Base-by-base conservation (phyloP, 495 filamentous ascomycete genomes). In the Penicillium tannophilum region DNA sequence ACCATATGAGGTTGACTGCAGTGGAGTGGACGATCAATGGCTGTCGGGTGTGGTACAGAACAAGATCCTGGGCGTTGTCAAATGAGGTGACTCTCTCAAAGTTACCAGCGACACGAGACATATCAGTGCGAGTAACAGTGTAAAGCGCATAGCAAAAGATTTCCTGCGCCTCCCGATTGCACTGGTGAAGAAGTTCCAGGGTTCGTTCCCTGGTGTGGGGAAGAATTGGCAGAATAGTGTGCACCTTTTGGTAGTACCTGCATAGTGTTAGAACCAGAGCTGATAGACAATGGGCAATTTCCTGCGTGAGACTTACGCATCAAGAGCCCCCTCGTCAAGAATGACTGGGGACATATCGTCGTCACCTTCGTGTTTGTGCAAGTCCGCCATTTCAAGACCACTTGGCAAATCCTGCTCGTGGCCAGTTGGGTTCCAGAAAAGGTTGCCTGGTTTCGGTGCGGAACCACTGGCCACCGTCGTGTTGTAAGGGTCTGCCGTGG, bases 181-280 rank as follows among this genome's bases (percentile, higher is more conserved):
- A 87, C 51, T 84, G 80, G 10, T 82, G 79, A 19, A 94, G 71
- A 42, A 87, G 76, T 12, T 81, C 80, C 43, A 85, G 76, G 4
- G 92, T 78, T 6, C 83, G 78, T 36, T 81, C 76, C 62, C 87
- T 90, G 36, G 80, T 85, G 61, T 84, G 78, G 1, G 90, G 84
- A 16, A 96, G 80, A 4, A 95, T 74, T 0, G 92, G 92, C 54
- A 93, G 86, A 16, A 85, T 83, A 2, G 85, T 83, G 64, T 95
- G 90, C 17, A 95, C 85, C 30, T 82, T 75, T 19, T 81, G 76
- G 54, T 90, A 86, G 66, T 92, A 93, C 49, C 88, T 92, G 53
- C 17, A 54, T 3, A 10, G 9, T 52, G 57, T 73, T 63, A 77
- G 69, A 60, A 49, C 1, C 28, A 24, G 2, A 41, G 26, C 16